phyloP scores from a whole-genome alignment of 805 yeast species.

The Candida montana region DNA sequence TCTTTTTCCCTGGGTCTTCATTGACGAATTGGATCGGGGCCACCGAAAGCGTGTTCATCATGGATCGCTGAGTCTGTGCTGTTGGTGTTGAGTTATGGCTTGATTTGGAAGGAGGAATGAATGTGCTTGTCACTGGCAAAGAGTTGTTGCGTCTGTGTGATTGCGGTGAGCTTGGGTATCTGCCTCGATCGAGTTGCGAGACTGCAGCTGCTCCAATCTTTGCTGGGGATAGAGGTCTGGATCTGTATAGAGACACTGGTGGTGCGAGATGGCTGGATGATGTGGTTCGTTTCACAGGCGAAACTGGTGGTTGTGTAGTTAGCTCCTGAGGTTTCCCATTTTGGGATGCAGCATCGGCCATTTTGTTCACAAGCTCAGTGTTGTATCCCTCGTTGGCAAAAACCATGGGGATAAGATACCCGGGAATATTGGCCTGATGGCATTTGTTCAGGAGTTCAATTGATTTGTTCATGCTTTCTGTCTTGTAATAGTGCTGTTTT shows the following conservation, averaged over 20 bases:
- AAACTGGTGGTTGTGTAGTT: neutral
- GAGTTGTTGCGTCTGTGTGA: conserved; percentile 36
- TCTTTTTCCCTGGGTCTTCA: conserved; percentile 25
- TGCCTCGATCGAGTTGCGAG: conserved; percentile 35
- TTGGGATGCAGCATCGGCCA: conserved; percentile 6
- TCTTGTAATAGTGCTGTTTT: conserved; percentile 68
- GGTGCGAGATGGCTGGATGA: conserved; percentile 15
- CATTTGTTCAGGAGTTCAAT: conserved; percentile 62
- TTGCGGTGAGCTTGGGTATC: conserved; percentile 21
- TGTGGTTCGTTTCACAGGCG: neutral
- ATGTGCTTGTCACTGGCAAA: conserved; percentile 26
- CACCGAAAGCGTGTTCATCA: conserved; percentile 23
- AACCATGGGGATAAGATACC: conserved; percentile 54
- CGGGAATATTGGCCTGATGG: conserved; percentile 55
- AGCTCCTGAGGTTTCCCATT: conserved; percentile 2
- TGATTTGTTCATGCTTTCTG: conserved; percentile 57
- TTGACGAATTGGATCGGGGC: conserved; percentile 25
- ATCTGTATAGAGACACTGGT: conserved; percentile 15
- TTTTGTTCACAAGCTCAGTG: conserved; percentile 13
- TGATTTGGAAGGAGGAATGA: conserved; percentile 22
- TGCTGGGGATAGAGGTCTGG: conserved; percentile 54
- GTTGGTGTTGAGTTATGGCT: conserved; percentile 23
- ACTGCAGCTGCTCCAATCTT: conserved; percentile 71
- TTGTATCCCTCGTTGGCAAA: conserved; percentile 35
- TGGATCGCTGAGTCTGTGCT: conserved; percentile 15